Evolutionary conservation across 2,329 filamentous ascomycete species (phyloP).

Genomic region (Botrytis byssoidea): DNA sequence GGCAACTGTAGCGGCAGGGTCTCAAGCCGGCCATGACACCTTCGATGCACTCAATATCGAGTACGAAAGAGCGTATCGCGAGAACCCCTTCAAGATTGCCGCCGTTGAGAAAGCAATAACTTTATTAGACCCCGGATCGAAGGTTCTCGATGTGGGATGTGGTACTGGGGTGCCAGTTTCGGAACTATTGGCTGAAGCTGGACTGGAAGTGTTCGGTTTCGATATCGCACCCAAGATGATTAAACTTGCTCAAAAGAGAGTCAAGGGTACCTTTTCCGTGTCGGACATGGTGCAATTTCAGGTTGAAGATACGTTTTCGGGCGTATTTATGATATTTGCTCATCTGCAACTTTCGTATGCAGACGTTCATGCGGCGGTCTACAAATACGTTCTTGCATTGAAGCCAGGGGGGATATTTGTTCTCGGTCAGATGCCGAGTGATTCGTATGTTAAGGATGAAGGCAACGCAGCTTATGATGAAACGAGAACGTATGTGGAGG

Average conservation of each 20-base stretch:
- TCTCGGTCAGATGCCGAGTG: slow-evolving; percentile 36
- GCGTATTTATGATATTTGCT: slow-evolving; percentile 38
- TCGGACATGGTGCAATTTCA: slow-evolving; percentile 28
- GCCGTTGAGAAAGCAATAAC: slow-evolving; percentile 6
- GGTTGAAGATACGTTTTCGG: slow-evolving; percentile 31
- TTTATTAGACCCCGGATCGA: neutral
- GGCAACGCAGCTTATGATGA: slow-evolving; percentile 36
- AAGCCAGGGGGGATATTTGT: slow-evolving; percentile 33
- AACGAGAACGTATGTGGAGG: slow-evolving; percentile 30
- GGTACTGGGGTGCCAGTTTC: slow-evolving; percentile 39
- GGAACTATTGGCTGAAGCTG: slow-evolving; percentile 32
- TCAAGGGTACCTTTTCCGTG: slow-evolving; percentile 25
- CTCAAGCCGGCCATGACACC: slow-evolving; percentile 30
- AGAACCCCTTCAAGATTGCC: slow-evolving; percentile 13
- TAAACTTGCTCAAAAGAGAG: slow-evolving; percentile 19
- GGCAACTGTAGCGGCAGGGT: slow-evolving; percentile 22
- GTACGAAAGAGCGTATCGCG: slow-evolving; percentile 19
- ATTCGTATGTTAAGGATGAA: slow-evolving; percentile 35
- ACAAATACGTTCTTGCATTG: slow-evolving; percentile 32
- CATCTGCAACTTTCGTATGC: slow-evolving; percentile 36
- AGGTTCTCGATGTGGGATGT: slow-evolving; percentile 39
- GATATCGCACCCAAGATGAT: slow-evolving; percentile 41
- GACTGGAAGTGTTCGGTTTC: slow-evolving; percentile 24
- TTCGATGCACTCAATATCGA: slow-evolving; percentile 20
- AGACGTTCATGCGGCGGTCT: slow-evolving; percentile 32